Conservation (phyloP, 805 yeast species). For the Citeromyces matritensis region DNA sequence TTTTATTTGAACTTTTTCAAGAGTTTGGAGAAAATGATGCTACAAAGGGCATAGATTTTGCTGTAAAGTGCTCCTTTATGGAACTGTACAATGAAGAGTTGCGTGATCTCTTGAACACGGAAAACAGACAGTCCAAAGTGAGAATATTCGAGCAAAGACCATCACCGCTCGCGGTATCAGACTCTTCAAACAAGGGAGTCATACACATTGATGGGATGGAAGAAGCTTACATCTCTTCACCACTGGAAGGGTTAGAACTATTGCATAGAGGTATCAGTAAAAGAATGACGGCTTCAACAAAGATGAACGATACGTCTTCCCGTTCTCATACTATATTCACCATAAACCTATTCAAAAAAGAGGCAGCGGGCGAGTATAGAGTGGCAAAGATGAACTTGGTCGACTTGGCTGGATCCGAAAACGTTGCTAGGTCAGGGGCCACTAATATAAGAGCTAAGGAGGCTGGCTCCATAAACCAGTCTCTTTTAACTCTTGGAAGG, state of each 20-base stretch:
- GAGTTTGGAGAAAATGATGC: neutral
- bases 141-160: slow-evolving; percentile 21
- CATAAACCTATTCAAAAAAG: slow-evolving; percentile 35
- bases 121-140: slow-evolving; percentile 17
- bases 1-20: slow-evolving; percentile 24
- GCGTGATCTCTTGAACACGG: slow-evolving; percentile 23
- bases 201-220: slow-evolving; percentile 51
- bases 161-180: slow-evolving; percentile 2
- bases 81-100: slow-evolving; percentile 31
- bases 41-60: slow-evolving; percentile 5
- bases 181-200: slow-evolving; percentile 4
- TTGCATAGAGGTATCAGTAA: slow-evolving; percentile 40
- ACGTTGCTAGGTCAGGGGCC: slow-evolving; percentile 80
- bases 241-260: slow-evolving; percentile 39
- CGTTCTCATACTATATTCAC: slow-evolving; percentile 72
- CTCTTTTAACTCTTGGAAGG: slow-evolving; percentile 74
- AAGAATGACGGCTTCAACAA: slow-evolving; percentile 59
- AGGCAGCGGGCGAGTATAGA: slow-evolving; percentile 18
- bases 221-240: slow-evolving; percentile 39
- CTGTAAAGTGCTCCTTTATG: slow-evolving; percentile 35
- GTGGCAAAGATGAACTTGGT: slow-evolving; percentile 45
- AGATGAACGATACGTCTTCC: slow-evolving; percentile 58
- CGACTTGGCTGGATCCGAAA: slow-evolving; percentile 93
- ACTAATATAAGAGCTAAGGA: slow-evolving; percentile 76
- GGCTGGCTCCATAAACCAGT: slow-evolving; percentile 87